phyloP scores from a whole-genome alignment of 2,329 filamentous ascomycete species.

The Fusarium tanahbumbuense region DNA sequence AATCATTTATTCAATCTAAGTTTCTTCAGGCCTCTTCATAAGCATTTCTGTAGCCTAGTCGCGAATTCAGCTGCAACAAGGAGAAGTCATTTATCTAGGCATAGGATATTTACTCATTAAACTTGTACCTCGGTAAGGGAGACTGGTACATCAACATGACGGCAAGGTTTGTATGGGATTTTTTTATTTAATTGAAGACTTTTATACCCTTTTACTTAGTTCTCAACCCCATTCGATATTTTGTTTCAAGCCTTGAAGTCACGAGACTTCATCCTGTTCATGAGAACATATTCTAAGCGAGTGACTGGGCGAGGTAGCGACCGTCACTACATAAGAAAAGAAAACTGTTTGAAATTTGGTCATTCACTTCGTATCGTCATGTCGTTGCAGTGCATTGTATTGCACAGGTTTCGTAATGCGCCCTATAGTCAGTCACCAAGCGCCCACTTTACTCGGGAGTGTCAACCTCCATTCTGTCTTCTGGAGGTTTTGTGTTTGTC shows the following conservation, averaged over 20 bases:
- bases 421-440: constrained; percentile 27
- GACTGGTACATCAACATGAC: not conserved
- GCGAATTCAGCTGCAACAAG: not conserved
- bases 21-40: not conserved
- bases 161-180: not conserved
- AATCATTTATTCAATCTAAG: not conserved
- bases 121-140: not conserved
- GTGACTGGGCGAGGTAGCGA: constrained; percentile 39
- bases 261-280: constrained; percentile 26
- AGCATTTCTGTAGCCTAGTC: not conserved
- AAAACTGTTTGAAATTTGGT: constrained; percentile 39
- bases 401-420: constrained; percentile 36
- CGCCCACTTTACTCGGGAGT: constrained; percentile 30
- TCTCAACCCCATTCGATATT: constrained; percentile 15
- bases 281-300: constrained; percentile 37
- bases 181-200: constrained; percentile 18
- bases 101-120: not conserved
- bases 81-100: not conserved
- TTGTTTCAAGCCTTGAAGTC: constrained; percentile 23
- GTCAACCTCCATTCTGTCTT: constrained; percentile 47
- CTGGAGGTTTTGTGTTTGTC: constrained; percentile 41
- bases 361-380: constrained; percentile 48
- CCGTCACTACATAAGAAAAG: constrained; percentile 37
- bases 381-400: constrained; percentile 31
- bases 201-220: constrained; percentile 26